Evolutionary conservation across 192 early-diverging fungal species (phyloP).

Genomic region (Coemansia sp.): DNA sequence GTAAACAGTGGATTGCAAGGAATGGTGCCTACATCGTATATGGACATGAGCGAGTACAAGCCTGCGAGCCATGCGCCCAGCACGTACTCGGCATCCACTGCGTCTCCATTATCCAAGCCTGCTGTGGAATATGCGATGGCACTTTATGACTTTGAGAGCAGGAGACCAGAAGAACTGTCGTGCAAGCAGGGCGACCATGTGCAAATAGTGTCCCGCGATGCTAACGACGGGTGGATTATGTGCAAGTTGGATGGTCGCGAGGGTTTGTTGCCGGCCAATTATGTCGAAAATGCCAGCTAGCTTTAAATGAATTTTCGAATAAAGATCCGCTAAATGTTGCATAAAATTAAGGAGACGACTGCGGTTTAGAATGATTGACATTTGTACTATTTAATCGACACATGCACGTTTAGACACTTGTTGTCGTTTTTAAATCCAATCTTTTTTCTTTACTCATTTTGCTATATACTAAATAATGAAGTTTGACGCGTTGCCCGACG

Average conservation of each 20-base stretch:
- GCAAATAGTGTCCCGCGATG: slow-evolving; percentile 26
- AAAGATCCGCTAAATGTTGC: too few species aligned
- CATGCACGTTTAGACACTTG: too few species aligned
- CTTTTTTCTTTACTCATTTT: too few species aligned
- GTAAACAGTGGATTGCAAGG: slow-evolving; percentile 23
- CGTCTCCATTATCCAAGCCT: not conserved
- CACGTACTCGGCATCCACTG: not conserved
- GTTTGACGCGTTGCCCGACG: too few species aligned
- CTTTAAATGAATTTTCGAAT: too few species aligned
- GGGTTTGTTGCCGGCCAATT: slow-evolving; percentile 32
- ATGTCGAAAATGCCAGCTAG: slow-evolving; percentile 10
- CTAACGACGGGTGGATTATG: slow-evolving; percentile 39
- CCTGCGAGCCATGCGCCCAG: not conserved
- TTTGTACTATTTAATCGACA: too few species aligned
- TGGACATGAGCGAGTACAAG: slow-evolving; percentile 22
- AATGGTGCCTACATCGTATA: slow-evolving; percentile 41
- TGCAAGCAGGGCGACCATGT: slow-evolving; percentile 30
- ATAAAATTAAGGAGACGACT: too few species aligned
- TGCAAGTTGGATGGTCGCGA: slow-evolving; percentile 16
- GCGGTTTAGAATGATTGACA: too few species aligned
- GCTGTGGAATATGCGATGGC: slow-evolving; percentile 12
- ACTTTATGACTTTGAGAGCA: slow-evolving; percentile 35
- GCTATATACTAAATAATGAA: too few species aligned
- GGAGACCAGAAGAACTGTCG: slow-evolving; percentile 32
- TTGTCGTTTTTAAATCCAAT: too few species aligned